Base-by-base conservation (phyloP, 140 eudicot genomes). In the Ambrosia hybrid region DNA sequence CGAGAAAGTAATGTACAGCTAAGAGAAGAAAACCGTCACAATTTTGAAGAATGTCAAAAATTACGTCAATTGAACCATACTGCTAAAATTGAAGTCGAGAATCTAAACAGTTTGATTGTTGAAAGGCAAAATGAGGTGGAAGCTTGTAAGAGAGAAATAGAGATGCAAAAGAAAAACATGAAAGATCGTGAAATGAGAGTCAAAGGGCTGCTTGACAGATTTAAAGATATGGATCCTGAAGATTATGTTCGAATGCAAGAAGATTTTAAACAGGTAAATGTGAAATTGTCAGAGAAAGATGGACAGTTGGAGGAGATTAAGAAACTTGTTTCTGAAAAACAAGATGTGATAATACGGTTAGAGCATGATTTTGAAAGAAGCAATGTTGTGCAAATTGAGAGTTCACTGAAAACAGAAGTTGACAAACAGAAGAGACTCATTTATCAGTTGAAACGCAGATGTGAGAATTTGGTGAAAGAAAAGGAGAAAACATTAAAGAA, bases 1-100 rank as follows among this genome's bases (percentile, higher is more conserved):
- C 91, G 98, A 48, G 98, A 92, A 78, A 92, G 98, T 63, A 92
- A 92, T 67, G 70, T 76, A 39, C 98, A 92, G 75, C 95, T 92
- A 7, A 78, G 98, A 75, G 98, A 92, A 67, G 98, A 92, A 72
- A 92, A 85, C 79, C 76, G 72, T 74, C 87, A 83, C 61, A 92
- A 92, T 77, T 87, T 89, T 67, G 92, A 92, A 51, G 98, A 92
- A 76, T 89, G 98, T 80, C 95, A 85, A 85, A 92, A 80, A 75
- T 83, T 92, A 37, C 96, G 96, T 61, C 87, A 92, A 64, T 76
- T 77, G 53, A 39, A 73, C 17, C 87, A 81, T 45, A 79, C 36
- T 46, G 80, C 76, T 0, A 85, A 75, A 82, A 51, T 38, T 67
- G 90, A 79, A 80, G 70, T 52, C 12, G 92, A 85, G 79, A 81